These are phyloP conservation scores for Hypoxylon intermedium DNA, from an alignment of 495 filamentous ascomycete species.

Conservation along the genomic window DNA sequence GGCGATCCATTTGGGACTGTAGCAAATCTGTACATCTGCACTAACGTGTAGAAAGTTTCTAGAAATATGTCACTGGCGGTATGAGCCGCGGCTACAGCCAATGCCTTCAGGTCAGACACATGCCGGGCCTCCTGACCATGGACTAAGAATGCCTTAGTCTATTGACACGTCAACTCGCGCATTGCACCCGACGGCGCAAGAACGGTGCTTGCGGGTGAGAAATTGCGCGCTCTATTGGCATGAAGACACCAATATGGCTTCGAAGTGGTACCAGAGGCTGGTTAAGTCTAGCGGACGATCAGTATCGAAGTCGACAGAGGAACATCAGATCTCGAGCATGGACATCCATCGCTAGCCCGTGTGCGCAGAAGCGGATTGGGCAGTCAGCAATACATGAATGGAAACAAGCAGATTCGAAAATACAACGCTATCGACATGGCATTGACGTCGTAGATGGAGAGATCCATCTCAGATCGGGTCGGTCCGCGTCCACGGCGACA, in stretches of 20 bases:
- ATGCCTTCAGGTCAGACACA: slow-evolving; percentile 17
- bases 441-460: slow-evolving; percentile 19
- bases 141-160: slow-evolving; percentile 18
- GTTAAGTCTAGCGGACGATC: slow-evolving; percentile 17
- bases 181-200: slow-evolving; percentile 28
- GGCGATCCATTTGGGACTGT: slow-evolving; percentile 13
- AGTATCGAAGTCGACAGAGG: slow-evolving; percentile 12
- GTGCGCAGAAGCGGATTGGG: slow-evolving; percentile 7
- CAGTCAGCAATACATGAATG: slow-evolving; percentile 1
- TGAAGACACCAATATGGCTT: slow-evolving; percentile 4
- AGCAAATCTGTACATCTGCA: slow-evolving; percentile 8
- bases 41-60: slow-evolving; percentile 15
- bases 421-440: slow-evolving; percentile 2
- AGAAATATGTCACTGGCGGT: slow-evolving; percentile 18
- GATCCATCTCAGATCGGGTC: slow-evolving; percentile 6
- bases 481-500: slow-evolving; percentile 11
- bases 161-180: slow-evolving; percentile 27
- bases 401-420: background rate
- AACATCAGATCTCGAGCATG: background rate
- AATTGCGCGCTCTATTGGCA: slow-evolving; percentile 20
- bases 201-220: slow-evolving; percentile 16
- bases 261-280: slow-evolving; percentile 1
- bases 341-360: slow-evolving; percentile 7
- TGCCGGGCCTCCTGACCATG: slow-evolving; percentile 8
- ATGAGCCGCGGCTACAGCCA: slow-evolving; percentile 5